Base-by-base conservation (phyloP, 768 basidiomycete genomes). In the Boletus speciosus region DNA sequence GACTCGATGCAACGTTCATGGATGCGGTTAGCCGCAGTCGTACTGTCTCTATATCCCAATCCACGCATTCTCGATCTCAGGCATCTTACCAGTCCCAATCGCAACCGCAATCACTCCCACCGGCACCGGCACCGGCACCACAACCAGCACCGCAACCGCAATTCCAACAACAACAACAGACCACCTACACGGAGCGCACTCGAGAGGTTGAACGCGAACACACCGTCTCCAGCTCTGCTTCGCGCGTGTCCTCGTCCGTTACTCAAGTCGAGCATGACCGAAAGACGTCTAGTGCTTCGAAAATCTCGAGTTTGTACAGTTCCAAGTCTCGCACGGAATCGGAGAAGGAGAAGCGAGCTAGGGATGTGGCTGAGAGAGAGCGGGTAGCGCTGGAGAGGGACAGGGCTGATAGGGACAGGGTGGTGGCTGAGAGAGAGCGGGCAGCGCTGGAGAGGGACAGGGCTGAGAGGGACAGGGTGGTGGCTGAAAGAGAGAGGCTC, bases 291-390 rank as follows among this genome's bases (percentile, higher is more conserved):
- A 19, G 54, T n/a, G 46, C 68, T 2, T 70, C 70, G 27, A 69
- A 56, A 25, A 29, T 61, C 60, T 75, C 54, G 79, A 74, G 49
- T 68, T 82, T 60, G 46, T 55, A 61, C 39, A 1, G 52, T 1
- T 47, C 47, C 6, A 61, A 61, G 46, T 49, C 57, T 2, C 61
- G 64, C 49, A 11, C 52, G 15, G 60, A 62, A 16, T 61, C 55
- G 15, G 59, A 62, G 31, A 66, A 62, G 54, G 70, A 71, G 51
- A 62, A 57, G 44, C 58, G 62, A 12, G 47, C 66, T 4, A 61
- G 61, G 52, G 65, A 57, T 57, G 59, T 32, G 15, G 59, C 37
- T 32, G 31, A 64, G 47, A 45, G 62, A 45, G 65, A 67, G n/a
- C 45, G 61, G 4, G 57, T 27, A 5, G 51, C 51, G 10, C 16